Base-by-base conservation (phyloP, 148 eudicot species). In the Vaccinium darrowii region DNA sequence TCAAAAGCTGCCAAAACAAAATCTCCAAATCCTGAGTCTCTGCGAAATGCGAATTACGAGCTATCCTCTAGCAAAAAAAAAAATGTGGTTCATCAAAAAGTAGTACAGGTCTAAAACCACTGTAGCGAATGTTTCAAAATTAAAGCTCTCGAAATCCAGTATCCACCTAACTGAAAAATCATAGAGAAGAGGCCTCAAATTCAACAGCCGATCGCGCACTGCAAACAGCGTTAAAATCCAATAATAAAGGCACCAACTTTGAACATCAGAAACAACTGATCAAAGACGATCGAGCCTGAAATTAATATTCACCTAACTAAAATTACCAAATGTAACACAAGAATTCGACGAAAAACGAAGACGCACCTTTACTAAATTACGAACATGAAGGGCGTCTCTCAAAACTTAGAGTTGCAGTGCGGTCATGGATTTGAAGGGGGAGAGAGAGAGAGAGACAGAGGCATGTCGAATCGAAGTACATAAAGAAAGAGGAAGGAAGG, bases 321-420 rank as follows among this genome's bases (percentile, higher is more conserved):
- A 23, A 78, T 71, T 4, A 74, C 16, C 76, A 50, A 80, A 80
- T 19, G 74, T 18, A 51, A 54, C 54, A 54, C 54, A 18, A 76
- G 23, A 76, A 63, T 75, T 67, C 36, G 18, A 51, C n/a, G 3
- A 8, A 43, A 60, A n/a, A 76, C 27, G 62, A 81, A 21, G 49
- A 84, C 84, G 54, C 25, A 87, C 88, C 88, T 84, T 83, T 27
- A 1, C n/a, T 50, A 76, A 82, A 69, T 69, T 49, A 25, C 50
- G 84, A 82, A 51, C 12, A 76, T 21, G 53, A 47, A 60, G 27
- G 57, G 57, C 78, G 43, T 62, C 10, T 84, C 25, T 58, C 78
- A 83, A 77, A 49, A 52, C 56, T 80, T 13, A 50, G 18, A 52
- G 76, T 33, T 19, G 65, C n/a, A 76, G 21, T 30, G 33, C 12